Evolutionary conservation across 2,329 filamentous ascomycete species (phyloP).

Genomic region (Exserohilum turcica): DNA sequence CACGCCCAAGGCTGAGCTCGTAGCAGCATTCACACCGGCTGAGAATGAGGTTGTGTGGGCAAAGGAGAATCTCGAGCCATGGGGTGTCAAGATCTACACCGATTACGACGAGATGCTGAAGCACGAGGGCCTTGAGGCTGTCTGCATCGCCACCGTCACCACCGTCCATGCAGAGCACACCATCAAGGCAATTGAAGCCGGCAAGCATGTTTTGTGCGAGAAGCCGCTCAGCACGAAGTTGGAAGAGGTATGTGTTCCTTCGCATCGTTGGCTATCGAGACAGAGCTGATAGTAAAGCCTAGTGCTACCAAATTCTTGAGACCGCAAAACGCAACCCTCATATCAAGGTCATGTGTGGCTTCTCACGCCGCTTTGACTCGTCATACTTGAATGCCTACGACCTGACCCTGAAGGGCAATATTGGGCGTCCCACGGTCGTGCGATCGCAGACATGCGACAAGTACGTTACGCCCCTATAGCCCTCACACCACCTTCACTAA

Average conservation of each 20-base stretch:
- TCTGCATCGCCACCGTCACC: slow-evolving; percentile 61
- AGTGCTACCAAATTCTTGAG: slow-evolving; percentile 63
- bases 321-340: slow-evolving; percentile 60
- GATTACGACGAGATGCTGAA: slow-evolving; percentile 63
- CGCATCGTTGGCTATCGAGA: neutral
- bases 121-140: slow-evolving; percentile 60
- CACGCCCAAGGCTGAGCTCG: slow-evolving; percentile 53
- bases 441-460: slow-evolving; percentile 72
- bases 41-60: slow-evolving; percentile 56
- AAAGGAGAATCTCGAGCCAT: slow-evolving; percentile 55
- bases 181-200: slow-evolving; percentile 60
- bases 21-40: slow-evolving; percentile 55
- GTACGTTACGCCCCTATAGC: slow-evolving; percentile 5
- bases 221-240: slow-evolving; percentile 65
- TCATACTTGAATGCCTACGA: slow-evolving; percentile 66
- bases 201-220: slow-evolving; percentile 64
- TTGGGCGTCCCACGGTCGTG: slow-evolving; percentile 65
- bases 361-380: slow-evolving; percentile 69
- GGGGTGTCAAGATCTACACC: slow-evolving; percentile 59
- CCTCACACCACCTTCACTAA: neutral
- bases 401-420: slow-evolving; percentile 59
- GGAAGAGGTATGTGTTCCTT: slow-evolving; percentile 57
- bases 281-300: neutral
- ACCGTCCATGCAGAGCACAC: slow-evolving; percentile 63
- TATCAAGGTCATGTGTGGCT: slow-evolving; percentile 70